Conservation (phyloP, 164 flowering plant species). For the Magnolia officinalis region DNA sequence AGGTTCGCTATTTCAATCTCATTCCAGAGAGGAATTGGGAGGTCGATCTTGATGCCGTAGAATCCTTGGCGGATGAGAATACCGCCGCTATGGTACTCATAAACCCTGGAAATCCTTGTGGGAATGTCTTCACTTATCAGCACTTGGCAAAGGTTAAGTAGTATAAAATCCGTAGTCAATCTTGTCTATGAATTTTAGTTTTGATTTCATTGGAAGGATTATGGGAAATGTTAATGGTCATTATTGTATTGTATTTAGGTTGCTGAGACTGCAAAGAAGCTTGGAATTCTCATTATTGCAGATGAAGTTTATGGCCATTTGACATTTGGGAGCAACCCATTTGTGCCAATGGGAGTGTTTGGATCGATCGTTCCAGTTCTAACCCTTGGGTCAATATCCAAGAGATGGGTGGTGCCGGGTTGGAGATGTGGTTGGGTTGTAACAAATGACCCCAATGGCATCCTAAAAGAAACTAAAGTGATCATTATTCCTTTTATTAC, state of each 20-base stretch:
- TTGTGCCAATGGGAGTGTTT: conserved; percentile 91
- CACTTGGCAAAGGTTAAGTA: conserved; percentile 67
- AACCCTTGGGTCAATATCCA: conserved; percentile 87
- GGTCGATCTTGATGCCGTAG: conserved; percentile 71
- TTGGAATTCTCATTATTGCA: conserved; percentile 64
- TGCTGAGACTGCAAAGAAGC: conserved; percentile 73
- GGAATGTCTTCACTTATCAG: conserved; percentile 63
- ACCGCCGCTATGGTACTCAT: conserved; percentile 79
- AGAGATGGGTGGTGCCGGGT: conserved; percentile 98
- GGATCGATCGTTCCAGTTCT: conserved; percentile 76
- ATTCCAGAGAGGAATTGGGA: conserved; percentile 80
- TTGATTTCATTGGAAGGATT: neutral
- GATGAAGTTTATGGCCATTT: conserved; percentile 95
- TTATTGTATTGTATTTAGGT: conserved; percentile 33
- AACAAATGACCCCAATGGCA: conserved; percentile 59
- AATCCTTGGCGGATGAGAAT: conserved; percentile 69
- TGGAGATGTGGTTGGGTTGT: conserved; percentile 96
- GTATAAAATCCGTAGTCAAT: neutral
- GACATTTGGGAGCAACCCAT: conserved; percentile 67
- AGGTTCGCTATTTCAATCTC: conserved; percentile 70
- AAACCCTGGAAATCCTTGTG: conserved; percentile 96
- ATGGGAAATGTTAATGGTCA: neutral
- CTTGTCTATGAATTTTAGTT: neutral
- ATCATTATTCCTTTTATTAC: neutral
- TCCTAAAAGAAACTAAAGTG: conserved; percentile 67